Evolutionary conservation across 768 basidiomycete genomes (phyloP).

Genomic region (Kwoniella sp.): DNA sequence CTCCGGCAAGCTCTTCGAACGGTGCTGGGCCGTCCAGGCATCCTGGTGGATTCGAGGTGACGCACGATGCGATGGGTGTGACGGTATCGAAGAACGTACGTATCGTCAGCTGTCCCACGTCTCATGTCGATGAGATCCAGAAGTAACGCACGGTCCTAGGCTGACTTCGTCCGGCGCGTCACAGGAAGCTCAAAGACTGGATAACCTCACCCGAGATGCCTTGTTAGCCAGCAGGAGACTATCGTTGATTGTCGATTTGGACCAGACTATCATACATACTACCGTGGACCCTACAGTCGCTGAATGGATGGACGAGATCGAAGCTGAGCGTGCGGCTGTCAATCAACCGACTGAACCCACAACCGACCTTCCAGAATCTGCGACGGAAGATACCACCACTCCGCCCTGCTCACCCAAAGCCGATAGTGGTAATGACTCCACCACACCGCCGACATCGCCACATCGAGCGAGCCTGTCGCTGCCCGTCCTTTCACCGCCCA

Average conservation of each 20-base stretch:
- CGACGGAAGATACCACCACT: constrained; percentile 8
- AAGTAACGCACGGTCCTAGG: not conserved
- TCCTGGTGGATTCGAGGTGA: constrained; percentile 63
- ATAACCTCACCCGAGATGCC: constrained; percentile 76
- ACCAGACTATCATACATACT: constrained; percentile 98
- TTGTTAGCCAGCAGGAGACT: constrained; percentile 76
- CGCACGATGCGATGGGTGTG: constrained; percentile 86
- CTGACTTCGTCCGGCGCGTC: not conserved
- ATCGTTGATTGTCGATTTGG: constrained; percentile 95
- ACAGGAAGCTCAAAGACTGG: constrained; percentile 82
- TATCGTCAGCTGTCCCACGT: too few species aligned
- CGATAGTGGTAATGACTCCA: not conserved
- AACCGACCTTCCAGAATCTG: not conserved
- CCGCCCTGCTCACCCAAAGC: constrained; percentile 18
- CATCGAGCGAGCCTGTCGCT: not conserved
- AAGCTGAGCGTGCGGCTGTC: constrained; percentile 15
- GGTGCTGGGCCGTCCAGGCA: constrained; percentile 37
- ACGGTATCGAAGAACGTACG: constrained; percentile 70
- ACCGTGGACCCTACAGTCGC: constrained; percentile 98
- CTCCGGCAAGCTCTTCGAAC: constrained; percentile 6
- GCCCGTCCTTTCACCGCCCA: not conserved
- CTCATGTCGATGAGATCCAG: not conserved
- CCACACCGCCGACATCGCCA: constrained; percentile 26
- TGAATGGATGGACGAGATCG: constrained; percentile 78
- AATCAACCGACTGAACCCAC: constrained; percentile 4